Evolutionary conservation across 345 rosid genomes (phyloP), one percentile per base, ranked within the genome.

Genomic region (Linum trigynum): DNA sequence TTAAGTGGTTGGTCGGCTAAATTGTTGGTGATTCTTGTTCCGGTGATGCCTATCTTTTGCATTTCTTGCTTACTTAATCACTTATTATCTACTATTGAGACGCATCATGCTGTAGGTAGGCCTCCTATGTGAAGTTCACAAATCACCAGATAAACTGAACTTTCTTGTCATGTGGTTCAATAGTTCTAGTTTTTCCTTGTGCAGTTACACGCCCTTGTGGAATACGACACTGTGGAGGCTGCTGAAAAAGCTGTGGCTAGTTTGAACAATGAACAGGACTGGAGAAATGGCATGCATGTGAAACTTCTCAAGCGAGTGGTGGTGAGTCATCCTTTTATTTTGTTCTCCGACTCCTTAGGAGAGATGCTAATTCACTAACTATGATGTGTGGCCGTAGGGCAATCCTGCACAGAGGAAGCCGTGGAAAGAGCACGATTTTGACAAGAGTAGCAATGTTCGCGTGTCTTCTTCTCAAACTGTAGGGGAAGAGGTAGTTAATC

Each of bases 281-380:
- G 98, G 97, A 84, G 98, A 83, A 88, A 86, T 76, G 98, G 98
- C 59, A 66, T 92, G 81, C 84, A 79, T 50, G 98, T 90, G 60
- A 92, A 85, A 78, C 89, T 81, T 80, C 89, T 86, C 43, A 88
- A 80, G 65, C 80, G 71, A 74, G 63, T 65, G 77, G 98, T 92
- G 79, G 98, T 92, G 79, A 64, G 78, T 69, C 63, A 38, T 64
- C 7, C 4, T 55, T 37, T 37, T 63, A 42, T 48, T 40, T 23
- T 60, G 38, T 68, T 55, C n/a, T 51, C 6, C 7, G 61, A 56
- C 63, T 61, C 2, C 36, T 39, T 9, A 38, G n/a, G 23, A 23
- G 38, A 55, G 53, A n/a, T 9, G 63, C 58, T 36, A 32, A 57
- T n/a, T 0, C 7, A 32, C 61, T 68, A 53, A 72, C 50, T 9